Conservation (phyloP, 371 early-diverging fungal genomes). For the Actinomortierella ambigua region DNA sequence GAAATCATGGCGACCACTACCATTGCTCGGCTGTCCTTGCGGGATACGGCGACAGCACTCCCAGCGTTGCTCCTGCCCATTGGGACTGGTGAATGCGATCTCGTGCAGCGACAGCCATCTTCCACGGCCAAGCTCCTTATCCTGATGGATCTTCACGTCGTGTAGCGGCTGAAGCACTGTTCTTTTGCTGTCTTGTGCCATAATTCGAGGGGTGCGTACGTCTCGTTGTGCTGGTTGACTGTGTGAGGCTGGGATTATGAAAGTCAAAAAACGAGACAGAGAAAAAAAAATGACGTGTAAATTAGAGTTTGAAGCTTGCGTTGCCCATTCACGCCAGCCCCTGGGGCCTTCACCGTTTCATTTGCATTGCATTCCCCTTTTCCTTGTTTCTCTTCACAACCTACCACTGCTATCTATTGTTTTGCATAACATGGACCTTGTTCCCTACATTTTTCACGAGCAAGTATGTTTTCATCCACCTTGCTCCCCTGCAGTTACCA, state of each 20-base stretch:
- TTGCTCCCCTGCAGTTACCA: too few species aligned
- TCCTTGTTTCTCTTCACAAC: not conserved
- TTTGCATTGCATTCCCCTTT: not conserved
- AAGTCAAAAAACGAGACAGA: not conserved
- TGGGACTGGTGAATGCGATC: slow-evolving; percentile 47
- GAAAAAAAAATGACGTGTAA: not conserved
- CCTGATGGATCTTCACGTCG: slow-evolving; percentile 11
- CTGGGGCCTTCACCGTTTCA: not conserved
- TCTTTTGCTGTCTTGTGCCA: not conserved
- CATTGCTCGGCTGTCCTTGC: not conserved
- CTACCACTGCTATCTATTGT: too few species aligned
- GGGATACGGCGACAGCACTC: slow-evolving; percentile 31
- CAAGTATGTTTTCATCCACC: slow-evolving; percentile 48
- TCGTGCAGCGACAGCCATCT: slow-evolving; percentile 57
- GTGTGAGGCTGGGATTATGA: not conserved
- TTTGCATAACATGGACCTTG: slow-evolving; percentile 54
- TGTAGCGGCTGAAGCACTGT: slow-evolving; percentile 7
- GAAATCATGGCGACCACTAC: slow-evolving; percentile 4
- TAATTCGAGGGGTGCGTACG: not conserved
- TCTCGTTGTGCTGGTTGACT: not conserved
- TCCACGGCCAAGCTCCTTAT: slow-evolving; percentile 46
- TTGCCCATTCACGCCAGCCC: not conserved
- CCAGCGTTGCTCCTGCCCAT: slow-evolving; percentile 35
- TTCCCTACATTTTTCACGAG: slow-evolving; percentile 65
- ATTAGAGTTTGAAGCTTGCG: not conserved